Evolutionary conservation across 2,329 filamentous ascomycete species (phyloP), one percentile per base, ranked within the genome.

Genomic region (Zalaria obscura): DNA sequence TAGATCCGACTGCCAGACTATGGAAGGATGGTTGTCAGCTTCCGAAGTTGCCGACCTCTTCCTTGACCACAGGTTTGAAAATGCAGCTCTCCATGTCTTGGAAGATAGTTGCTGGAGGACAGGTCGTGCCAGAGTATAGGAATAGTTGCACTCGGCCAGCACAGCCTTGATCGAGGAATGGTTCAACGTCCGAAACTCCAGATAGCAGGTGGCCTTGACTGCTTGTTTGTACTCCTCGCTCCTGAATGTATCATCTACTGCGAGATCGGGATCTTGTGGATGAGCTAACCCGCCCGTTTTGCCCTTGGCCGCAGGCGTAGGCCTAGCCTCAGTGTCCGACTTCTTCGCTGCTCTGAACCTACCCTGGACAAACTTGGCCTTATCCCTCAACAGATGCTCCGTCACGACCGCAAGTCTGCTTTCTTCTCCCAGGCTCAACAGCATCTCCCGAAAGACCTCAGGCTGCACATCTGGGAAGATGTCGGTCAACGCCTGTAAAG

Each of bases 371-470:
- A 78, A 84, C 39, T 74, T 72, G 41, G 74, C 71, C 31, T 76
- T 75, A 52, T 80, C 78, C 63, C 83, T 86, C 44, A 91, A 67
- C 44, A 91, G 65, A 39, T 78, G 73, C 55, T 91, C 83, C 8
- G 83, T 83, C 27, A 88, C 79, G 38, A 91, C 70, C 35, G 83
- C 79, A 25, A 89, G 63, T 48, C 83, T 69, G 47, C 83, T 89
- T 59, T 88, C 81, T 51, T 79, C 76, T 52, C 80, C 80, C 55
- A 88, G 81, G 53, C 69, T 81, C 33, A 70, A 64, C 38, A 91
- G 74, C 73, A 91, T 83, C 64, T 89, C 83, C 36, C 83, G 75
- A 55, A 91, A 85, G 11, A 88, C 83, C 50, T 88, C 82, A 45
- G 83, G 69, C 59, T 86, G 80, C n/a, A 88, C 69, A 59, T 88